phyloP scores from a whole-genome alignment of 208 protist genomes.

The Angomonas deanei region DNA sequence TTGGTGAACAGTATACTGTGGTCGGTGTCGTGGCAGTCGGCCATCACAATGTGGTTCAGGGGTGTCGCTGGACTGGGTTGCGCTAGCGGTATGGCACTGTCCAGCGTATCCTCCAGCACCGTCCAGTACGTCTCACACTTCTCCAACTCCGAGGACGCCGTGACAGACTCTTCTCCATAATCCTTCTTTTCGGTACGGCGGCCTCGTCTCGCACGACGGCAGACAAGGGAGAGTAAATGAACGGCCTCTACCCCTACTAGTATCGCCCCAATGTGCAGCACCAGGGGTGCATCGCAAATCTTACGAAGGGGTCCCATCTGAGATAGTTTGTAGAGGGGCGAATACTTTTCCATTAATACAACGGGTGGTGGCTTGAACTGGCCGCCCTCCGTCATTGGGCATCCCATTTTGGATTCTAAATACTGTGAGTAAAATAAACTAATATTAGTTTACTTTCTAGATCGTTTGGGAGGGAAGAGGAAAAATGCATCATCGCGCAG shows the following conservation, averaged over 20 bases:
- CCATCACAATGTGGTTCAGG: not conserved
- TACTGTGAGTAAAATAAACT: not conserved
- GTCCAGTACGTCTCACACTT: conserved; percentile 22
- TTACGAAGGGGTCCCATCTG: not conserved
- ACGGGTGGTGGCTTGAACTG: not conserved
- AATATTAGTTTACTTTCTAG: not conserved
- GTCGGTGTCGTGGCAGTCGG: not conserved
- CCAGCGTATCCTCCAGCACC: conserved; percentile 22
- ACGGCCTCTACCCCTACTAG: conserved; percentile 9
- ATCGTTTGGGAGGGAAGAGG: too few species aligned
- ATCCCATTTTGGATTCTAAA: not conserved
- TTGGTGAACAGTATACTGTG: not conserved
- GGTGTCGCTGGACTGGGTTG: conserved; percentile 7
- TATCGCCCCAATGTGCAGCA: conserved; percentile 18
- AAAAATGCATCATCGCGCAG: too few species aligned
- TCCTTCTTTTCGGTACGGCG: too few species aligned
- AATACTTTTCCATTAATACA: not conserved
- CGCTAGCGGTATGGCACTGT: conserved; percentile 12
- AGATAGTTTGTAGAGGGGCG: not conserved
- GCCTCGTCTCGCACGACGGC: too few species aligned
- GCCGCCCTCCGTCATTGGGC: too few species aligned
- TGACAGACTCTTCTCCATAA: not conserved
- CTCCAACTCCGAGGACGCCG: not conserved
- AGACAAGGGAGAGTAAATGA: conserved; percentile 12
- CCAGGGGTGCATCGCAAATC: conserved; percentile 12